A percentile compares a stretch with the other conserved stretches of the same genome.
Evolutionary conservation across 2,329 filamentous ascomycete species (phyloP).

Genomic region (Magnaporthales sp.): DNA sequence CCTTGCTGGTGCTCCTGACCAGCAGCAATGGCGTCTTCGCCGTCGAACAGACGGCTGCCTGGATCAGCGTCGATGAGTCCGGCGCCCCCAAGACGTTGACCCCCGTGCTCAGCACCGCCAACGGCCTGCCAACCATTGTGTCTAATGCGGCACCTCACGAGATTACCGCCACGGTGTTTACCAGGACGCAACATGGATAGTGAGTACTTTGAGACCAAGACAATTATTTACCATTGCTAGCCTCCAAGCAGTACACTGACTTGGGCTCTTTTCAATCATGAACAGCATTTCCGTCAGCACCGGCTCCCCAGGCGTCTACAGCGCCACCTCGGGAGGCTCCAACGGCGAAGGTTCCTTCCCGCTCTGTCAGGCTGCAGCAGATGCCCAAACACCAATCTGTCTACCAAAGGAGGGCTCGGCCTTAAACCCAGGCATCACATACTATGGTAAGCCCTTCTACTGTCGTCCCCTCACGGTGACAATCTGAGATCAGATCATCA

Average conservation of each 20-base stretch:
- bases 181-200: slow-evolving; percentile 20
- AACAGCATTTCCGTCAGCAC: not conserved
- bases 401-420: slow-evolving; percentile 32
- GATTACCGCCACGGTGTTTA: slow-evolving; percentile 26
- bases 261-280: not conserved
- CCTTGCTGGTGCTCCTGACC: not conserved
- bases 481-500: too few relatives aligned
- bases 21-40: slow-evolving; percentile 5
- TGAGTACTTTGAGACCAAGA: slow-evolving; percentile 16
- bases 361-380: slow-evolving; percentile 38
- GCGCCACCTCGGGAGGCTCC: slow-evolving; percentile 19
- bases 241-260: not conserved
- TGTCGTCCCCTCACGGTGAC: not conserved
- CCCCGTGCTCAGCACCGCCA: slow-evolving; percentile 35
- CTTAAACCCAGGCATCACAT: slow-evolving; percentile 35
- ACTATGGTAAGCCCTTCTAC: slow-evolving; percentile 36
- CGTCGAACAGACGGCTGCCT: slow-evolving; percentile 31
- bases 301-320: slow-evolving; percentile 32
- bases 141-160: slow-evolving; percentile 28
- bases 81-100: slow-evolving; percentile 40
- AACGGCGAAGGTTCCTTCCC: slow-evolving; percentile 39
- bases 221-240: not conserved
- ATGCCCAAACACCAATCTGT: slow-evolving; percentile 42
- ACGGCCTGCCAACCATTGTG: slow-evolving; percentile 33
- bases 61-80: slow-evolving; percentile 42